Evolutionary conservation across 2,329 filamentous ascomycete species (phyloP).

Genomic region (Raffaelea deltoideospora): DNA sequence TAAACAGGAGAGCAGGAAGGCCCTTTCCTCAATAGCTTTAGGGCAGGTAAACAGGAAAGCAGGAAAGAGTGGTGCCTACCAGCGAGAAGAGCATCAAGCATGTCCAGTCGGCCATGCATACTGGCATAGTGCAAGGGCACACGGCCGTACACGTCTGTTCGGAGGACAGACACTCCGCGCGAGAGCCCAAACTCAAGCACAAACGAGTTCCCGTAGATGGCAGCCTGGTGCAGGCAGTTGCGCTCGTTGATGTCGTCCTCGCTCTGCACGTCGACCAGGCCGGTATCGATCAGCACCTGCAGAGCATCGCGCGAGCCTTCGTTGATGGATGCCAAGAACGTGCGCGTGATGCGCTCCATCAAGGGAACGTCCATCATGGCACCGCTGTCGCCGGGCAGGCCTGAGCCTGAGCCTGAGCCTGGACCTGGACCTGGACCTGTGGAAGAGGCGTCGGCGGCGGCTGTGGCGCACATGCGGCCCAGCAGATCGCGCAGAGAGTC

Average conservation of each 20-base stretch:
- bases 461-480: conserved; percentile 49
- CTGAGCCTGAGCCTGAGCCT: too few relatives aligned
- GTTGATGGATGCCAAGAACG: conserved; percentile 79
- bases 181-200: conserved; percentile 65
- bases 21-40: too few relatives aligned
- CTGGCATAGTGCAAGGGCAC: conserved; percentile 92
- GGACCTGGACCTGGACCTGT: too few relatives aligned
- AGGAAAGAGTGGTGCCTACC: conserved; percentile 26
- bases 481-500: conserved; percentile 68
- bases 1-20: not conserved
- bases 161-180: conserved; percentile 58
- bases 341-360: conserved; percentile 68
- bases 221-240: conserved; percentile 92
- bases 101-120: conserved; percentile 78
- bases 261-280: conserved; percentile 75
- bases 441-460: conserved; percentile 36
- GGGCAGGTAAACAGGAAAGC: not conserved
- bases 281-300: conserved; percentile 61
- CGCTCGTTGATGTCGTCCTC: conserved; percentile 97
- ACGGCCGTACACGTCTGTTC: conserved; percentile 84
- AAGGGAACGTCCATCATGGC: conserved; percentile 34
- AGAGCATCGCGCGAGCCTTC: conserved; percentile 69
- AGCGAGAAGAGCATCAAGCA: conserved; percentile 59
- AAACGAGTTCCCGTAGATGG: conserved; percentile 74
- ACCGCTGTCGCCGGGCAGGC: conserved; percentile 24